phyloP scores from a whole-genome alignment of 129 eudicot species.

The Pseudognaphalium luteoalbum region DNA sequence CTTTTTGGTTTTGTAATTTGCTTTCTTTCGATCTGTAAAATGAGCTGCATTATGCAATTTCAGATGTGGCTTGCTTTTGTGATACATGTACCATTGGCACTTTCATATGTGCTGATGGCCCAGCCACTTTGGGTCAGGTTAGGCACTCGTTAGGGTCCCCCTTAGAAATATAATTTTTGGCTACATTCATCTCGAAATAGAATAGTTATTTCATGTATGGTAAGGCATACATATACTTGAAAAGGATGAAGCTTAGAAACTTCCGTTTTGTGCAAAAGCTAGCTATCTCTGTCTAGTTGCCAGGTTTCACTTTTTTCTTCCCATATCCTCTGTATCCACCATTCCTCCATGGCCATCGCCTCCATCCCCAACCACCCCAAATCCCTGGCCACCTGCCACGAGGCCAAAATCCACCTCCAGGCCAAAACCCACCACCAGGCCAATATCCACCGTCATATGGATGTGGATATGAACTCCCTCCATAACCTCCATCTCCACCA shows the following conservation, averaged over 20 bases:
- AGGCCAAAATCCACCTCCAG: constrained; percentile 8
- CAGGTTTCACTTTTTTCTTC: constrained; percentile 13
- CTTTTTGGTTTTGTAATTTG: background rate
- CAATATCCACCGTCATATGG: constrained; percentile 18
- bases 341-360: constrained; percentile 2
- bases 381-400: background rate
- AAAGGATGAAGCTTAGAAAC: background rate
- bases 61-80: background rate
- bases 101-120: background rate
- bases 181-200: background rate
- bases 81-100: background rate
- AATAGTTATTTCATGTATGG: background rate
- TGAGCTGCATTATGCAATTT: constrained; percentile 4
- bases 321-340: background rate
- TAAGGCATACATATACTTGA: constrained; percentile 4
- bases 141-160: background rate
- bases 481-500: constrained; percentile 14
- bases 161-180: background rate
- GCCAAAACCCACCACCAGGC: constrained; percentile 28
- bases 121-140: background rate
- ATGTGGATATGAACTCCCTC: constrained; percentile 2
- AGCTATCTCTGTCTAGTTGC: background rate
- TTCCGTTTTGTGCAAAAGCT: background rate
- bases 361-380: constrained; percentile 3
- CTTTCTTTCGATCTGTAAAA: background rate